phyloP scores from a whole-genome alignment of 139 green algal genomes.

The Micractinium conductrix region DNA sequence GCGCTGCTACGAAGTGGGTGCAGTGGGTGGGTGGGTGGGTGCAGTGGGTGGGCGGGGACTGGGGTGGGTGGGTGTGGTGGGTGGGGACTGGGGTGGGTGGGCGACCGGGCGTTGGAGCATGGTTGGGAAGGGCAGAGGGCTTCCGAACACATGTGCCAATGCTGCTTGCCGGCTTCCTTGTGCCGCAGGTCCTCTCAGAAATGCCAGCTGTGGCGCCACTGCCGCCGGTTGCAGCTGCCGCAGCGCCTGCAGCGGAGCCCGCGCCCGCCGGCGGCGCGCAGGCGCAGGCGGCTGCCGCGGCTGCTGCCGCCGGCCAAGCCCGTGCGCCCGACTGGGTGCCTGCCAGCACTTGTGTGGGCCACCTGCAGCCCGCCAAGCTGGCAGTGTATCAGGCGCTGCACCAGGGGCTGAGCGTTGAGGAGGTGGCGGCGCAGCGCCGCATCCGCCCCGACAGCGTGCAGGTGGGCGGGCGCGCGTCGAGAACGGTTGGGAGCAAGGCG shows the following conservation, averaged over 20 bases:
- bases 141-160: no score
- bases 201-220: constrained; percentile 1
- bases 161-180: no score
- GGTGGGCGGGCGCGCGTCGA: background rate
- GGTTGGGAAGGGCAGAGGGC: no score
- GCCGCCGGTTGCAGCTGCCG: background rate
- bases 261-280: background rate
- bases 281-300: background rate
- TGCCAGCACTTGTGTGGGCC: constrained; percentile 2
- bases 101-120: no score
- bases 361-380: constrained; percentile 57
- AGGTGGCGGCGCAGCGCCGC: constrained; percentile 39
- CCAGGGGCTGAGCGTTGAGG: constrained; percentile 25
- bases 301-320: background rate
- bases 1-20: constrained; percentile 38
- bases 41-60: background rate
- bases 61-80: background rate
- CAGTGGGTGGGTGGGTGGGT: no score
- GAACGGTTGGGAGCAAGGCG: background rate
- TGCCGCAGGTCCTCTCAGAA: constrained; percentile 19
- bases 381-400: constrained; percentile 42
- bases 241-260: background rate
- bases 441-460: constrained; percentile 52
- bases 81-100: background rate
- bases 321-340: constrained; percentile 40